Percentiles rank a stretch among this genome's conserved stretches.
Evolutionary conservation across 805 yeast genomes (phyloP).

Genomic region (Komagataella populi): DNA sequence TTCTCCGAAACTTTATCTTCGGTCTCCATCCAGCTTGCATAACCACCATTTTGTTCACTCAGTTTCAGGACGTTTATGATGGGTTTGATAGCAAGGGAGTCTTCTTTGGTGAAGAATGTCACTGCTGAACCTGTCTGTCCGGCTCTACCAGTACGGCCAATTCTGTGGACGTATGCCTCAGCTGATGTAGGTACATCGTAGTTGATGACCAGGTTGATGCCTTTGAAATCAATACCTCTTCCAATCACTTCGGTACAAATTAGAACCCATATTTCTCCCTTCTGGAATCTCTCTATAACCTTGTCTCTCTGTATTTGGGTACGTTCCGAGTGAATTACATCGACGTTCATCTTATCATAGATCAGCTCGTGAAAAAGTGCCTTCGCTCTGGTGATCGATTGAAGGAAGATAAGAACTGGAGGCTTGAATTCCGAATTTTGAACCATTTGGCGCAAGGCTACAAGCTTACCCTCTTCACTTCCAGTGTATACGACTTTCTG

Average conservation of each 20-base stretch:
- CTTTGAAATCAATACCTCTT: slow-evolving; percentile 95
- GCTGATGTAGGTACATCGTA: slow-evolving; percentile 93
- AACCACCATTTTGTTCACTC: slow-evolving; percentile 54
- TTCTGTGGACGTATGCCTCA: slow-evolving; percentile 92
- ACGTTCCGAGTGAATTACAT: slow-evolving; percentile 91
- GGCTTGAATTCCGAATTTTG: slow-evolving; percentile 80
- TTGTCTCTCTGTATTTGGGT: slow-evolving; percentile 79
- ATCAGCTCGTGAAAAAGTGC: slow-evolving; percentile 87
- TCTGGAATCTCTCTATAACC: slow-evolving; percentile 70
- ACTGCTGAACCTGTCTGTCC: slow-evolving; percentile 79
- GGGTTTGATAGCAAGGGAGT: slow-evolving; percentile 58
- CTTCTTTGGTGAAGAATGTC: slow-evolving; percentile 90
- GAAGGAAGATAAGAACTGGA: slow-evolving; percentile 85
- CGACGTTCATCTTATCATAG: slow-evolving; percentile 86
- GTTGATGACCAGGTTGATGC: slow-evolving; percentile 86
- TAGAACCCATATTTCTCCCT: slow-evolving; percentile 90
- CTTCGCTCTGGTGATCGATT: slow-evolving; percentile 86
- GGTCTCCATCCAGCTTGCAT: slow-evolving; percentile 73
- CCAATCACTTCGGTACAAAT: slow-evolving; percentile 94
- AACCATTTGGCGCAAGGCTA: slow-evolving; percentile 83
- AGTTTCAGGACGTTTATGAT: slow-evolving; percentile 92
- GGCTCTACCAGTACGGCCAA: slow-evolving; percentile 98
- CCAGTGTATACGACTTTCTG: slow-evolving; percentile 83
- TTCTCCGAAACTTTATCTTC: slow-evolving; percentile 49
- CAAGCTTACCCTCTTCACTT: slow-evolving; percentile 85